Evolutionary conservation across 129 eudicot genomes (phyloP), one percentile per base, ranked within the genome.

Genomic region (Pulicaria dysenterica): DNA sequence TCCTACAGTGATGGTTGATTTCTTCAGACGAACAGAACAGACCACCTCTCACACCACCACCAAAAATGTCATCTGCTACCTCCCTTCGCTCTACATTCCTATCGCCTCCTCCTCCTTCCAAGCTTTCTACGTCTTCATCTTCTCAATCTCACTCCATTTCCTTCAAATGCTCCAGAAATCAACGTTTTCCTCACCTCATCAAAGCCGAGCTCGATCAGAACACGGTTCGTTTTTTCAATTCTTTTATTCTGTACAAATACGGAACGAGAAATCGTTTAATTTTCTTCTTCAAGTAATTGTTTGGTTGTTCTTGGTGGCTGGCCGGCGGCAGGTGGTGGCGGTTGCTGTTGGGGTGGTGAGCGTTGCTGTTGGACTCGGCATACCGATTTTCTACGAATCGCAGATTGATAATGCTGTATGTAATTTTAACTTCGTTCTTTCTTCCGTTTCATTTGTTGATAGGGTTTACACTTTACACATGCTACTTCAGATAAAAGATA

Each of bases 401-500:
- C 98, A 94, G 67, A 94, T 94, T 45, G 93, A 94, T 67, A 90
- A 69, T 79, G 96, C 97, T 38, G 98, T 93, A 77, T 34, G 87
- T 67, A 11, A 1, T 47, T 47, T 47, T 49, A 39, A 7, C 11
- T 4, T 74, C 39, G 31, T 51, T 24, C 37, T 31, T 44, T 74
- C 39, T 45, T 37, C 11, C 48, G 2, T 42, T 36, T 58, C 12
- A n/a, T 59, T 16, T 59, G 69, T 36, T 13, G 11, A 34, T 47
- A 24, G 31, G 31, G 31, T 24, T 24, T 24, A 24, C n/a, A n/a
- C n/a, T n/a, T n/a, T 24, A 24, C 31, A 24, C 31, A n/a, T n/a
- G 31, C 31, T 24, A 24, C 31, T 24, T 24, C 31, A 24, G 31
- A 24, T 24, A 24, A 24, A 24, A 24, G 31, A 24, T 24, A 24